phyloP scores from a whole-genome alignment of 495 filamentous ascomycete species.

The Lepraria neglecta region DNA sequence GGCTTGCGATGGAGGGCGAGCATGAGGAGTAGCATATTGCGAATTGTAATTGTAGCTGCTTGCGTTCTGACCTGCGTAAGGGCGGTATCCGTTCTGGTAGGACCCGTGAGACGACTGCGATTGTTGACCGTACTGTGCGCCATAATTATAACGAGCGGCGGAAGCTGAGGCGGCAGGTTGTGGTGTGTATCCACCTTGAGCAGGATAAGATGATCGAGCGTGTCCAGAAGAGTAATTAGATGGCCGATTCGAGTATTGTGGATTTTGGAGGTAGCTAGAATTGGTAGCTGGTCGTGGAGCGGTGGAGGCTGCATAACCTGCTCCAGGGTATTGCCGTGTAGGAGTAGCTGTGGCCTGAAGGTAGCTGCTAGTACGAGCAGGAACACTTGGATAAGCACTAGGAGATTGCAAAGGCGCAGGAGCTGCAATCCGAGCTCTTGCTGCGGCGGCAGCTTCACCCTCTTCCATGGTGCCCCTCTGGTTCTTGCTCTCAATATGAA shows the following conservation, averaged over 20 bases:
- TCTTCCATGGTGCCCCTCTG: slow-evolving; percentile 81
- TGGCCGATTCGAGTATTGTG: slow-evolving; percentile 39
- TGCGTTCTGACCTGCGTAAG: slow-evolving; percentile 34
- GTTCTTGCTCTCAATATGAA: slow-evolving; percentile 62
- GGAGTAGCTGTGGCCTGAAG: slow-evolving; percentile 18
- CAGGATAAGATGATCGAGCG: slow-evolving; percentile 40
- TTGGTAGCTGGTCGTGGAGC: slow-evolving; percentile 34
- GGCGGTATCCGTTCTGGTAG: slow-evolving; percentile 40
- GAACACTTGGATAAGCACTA: slow-evolving; percentile 18
- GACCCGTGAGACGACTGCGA: slow-evolving; percentile 38
- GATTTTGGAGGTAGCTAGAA: slow-evolving; percentile 38
- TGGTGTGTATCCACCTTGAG: slow-evolving; percentile 35
- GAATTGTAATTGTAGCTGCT: slow-evolving; percentile 23
- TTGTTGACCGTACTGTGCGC: slow-evolving; percentile 38
- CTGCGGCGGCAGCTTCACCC: slow-evolving; percentile 54
- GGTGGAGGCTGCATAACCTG: slow-evolving; percentile 32
- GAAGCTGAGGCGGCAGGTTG: slow-evolving; percentile 29
- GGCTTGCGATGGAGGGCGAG: slow-evolving; percentile 28
- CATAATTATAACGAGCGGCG: slow-evolving; percentile 34
- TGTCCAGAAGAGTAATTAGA: slow-evolving; percentile 35
- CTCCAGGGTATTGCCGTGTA: slow-evolving; percentile 20
- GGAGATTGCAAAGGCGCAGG: slow-evolving; percentile 9
- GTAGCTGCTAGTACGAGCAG: slow-evolving; percentile 20
- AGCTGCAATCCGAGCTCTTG: slow-evolving; percentile 18
- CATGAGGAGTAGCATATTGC: slow-evolving; percentile 22